Conservation (phyloP, 2,329 filamentous ascomycete genomes). For the Penicillium decumbens region DNA sequence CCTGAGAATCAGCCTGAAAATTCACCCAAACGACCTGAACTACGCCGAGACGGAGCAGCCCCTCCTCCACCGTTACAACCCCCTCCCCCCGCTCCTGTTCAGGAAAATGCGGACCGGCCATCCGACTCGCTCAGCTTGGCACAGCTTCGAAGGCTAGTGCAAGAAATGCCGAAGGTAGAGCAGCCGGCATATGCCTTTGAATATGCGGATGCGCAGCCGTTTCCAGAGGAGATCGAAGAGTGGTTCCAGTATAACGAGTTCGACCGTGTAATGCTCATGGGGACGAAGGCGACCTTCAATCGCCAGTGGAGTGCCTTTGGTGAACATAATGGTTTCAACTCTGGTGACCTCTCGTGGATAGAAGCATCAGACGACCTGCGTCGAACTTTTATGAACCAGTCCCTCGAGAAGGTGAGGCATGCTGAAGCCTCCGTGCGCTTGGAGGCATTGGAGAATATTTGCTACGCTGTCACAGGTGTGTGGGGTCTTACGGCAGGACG, state of each 20-base stretch:
- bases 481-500: conserved; percentile 64
- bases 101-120: conserved; percentile 38
- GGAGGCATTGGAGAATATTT: conserved; percentile 45
- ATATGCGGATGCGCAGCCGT: conserved; percentile 66
- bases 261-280: conserved; percentile 73
- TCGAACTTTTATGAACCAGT: conserved; percentile 39
- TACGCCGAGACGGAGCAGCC: conserved; percentile 35
- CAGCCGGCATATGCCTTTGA: conserved; percentile 78
- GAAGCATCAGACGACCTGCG: conserved; percentile 54
- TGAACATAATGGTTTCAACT: conserved; percentile 30
- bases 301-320: conserved; percentile 63
- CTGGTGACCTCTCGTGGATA: conserved; percentile 58
- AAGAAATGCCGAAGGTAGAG: conserved; percentile 66
- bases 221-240: conserved; percentile 88
- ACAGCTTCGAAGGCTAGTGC: conserved; percentile 68
- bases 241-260: conserved; percentile 93
- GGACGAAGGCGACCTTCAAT: conserved; percentile 71
- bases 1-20: conserved; percentile 15
- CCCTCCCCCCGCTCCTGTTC: conserved; percentile 44
- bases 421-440: conserved; percentile 41
- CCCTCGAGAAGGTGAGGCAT: conserved; percentile 37
- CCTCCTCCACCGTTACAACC: conserved; percentile 45
- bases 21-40: conserved; percentile 30
- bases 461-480: conserved; percentile 59
- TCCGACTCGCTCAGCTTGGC: conserved; percentile 69